phyloP scores from a whole-genome alignment of 1,139 yeast genomes.

The Candida neerlandica region DNA sequence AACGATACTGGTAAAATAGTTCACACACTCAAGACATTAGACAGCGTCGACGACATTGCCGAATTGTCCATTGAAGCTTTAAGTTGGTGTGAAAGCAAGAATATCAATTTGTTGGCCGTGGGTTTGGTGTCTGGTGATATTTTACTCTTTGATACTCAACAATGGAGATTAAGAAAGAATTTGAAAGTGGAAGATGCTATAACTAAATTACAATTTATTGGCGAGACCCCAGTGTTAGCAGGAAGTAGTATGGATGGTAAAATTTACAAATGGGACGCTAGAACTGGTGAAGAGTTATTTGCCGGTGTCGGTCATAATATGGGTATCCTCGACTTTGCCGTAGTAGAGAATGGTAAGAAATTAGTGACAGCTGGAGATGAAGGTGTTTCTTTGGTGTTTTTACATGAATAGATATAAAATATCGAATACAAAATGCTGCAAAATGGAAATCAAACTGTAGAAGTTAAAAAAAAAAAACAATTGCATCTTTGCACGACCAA shows the following conservation, averaged over 20 bases:
- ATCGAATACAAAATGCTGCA: neutral
- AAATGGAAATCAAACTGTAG: too few relatives aligned
- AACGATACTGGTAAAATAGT: slow-evolving; percentile 72
- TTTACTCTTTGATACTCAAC: slow-evolving; percentile 74
- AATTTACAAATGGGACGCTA: slow-evolving; percentile 84
- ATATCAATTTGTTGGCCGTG: slow-evolving; percentile 65
- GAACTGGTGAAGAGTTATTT: slow-evolving; percentile 76
- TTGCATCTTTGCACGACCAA: neutral
- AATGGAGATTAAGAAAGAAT: slow-evolving; percentile 83
- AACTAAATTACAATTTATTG: slow-evolving; percentile 73
- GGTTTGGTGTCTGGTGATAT: slow-evolving; percentile 91
- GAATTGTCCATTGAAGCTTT: slow-evolving; percentile 87
- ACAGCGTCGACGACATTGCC: slow-evolving; percentile 61
- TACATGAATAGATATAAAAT: slow-evolving; percentile 11
- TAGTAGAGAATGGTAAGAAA: slow-evolving; percentile 63
- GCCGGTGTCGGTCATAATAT: slow-evolving; percentile 89
- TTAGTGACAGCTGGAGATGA: slow-evolving; percentile 97
- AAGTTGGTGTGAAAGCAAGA: slow-evolving; percentile 71
- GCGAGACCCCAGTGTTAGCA: slow-evolving; percentile 56
- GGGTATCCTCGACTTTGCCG: slow-evolving; percentile 86
- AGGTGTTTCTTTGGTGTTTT: slow-evolving; percentile 81
- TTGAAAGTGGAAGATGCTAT: slow-evolving; percentile 77
- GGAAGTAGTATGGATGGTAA: slow-evolving; percentile 86
- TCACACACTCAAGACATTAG: slow-evolving; percentile 64
- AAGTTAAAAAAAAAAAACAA: too few relatives aligned